Conservation (phyloP, 257 asterid genomes). For the Nyctanthes arbortristis region DNA sequence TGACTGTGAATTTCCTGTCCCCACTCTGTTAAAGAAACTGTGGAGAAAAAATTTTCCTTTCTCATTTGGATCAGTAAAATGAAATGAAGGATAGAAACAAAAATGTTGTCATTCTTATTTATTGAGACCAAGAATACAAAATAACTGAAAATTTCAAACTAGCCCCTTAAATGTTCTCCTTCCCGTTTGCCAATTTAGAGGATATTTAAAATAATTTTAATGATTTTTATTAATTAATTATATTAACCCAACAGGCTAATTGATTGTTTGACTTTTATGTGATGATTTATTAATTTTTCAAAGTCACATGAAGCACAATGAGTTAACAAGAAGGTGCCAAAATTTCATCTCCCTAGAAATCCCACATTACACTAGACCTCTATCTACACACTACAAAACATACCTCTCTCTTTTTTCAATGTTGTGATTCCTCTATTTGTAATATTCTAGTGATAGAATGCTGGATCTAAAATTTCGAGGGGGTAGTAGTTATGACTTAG, state of each 20-base stretch:
- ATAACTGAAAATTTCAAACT: too few species aligned
- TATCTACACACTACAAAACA: constrained; percentile 8
- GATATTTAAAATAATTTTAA: background rate
- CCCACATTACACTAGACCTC: constrained; percentile 22
- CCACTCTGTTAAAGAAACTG: too few species aligned
- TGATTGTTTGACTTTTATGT: constrained; percentile 32
- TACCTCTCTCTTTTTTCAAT: constrained; percentile 14
- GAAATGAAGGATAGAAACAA: too few species aligned
- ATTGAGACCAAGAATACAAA: too few species aligned
- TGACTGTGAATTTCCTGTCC: too few species aligned
- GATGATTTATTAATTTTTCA: background rate
- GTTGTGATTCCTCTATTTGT: constrained; percentile 12
- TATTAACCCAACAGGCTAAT: too few species aligned
- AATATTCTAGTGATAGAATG: too few species aligned
- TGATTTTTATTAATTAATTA: background rate
- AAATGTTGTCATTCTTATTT: too few species aligned
- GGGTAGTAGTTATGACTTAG: background rate
- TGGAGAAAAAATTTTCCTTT: too few species aligned
- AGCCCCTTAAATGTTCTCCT: too few species aligned
- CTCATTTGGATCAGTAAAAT: too few species aligned
- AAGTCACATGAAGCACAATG: constrained; percentile 45
- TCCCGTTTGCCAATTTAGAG: background rate
- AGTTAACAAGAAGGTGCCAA: constrained; percentile 67
- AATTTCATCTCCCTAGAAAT: constrained; percentile 33
- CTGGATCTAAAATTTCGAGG: too few species aligned